These are phyloP conservation scores for Bacidia gigantensis DNA, from an alignment of 495 filamentous ascomycete species.

Conservation along the genomic window DNA sequence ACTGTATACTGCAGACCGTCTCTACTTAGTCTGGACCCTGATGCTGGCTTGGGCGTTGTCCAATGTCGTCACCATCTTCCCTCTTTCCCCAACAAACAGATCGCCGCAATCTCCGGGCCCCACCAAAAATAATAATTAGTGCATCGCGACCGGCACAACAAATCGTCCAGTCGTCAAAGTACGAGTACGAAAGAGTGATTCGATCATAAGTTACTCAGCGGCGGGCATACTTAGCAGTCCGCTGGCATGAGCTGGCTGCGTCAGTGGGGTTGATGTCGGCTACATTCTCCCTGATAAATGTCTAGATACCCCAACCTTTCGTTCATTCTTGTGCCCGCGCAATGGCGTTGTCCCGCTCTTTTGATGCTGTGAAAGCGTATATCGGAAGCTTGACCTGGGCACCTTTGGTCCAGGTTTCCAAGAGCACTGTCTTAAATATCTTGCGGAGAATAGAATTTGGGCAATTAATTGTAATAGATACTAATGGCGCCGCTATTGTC, in stretches of 20 bases:
- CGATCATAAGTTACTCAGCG: too few species aligned
- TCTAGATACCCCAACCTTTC: neutral
- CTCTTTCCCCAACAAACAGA: neutral
- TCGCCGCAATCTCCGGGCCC: neutral
- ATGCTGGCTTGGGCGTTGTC: too few species aligned
- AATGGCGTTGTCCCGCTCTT: slow-evolving; percentile 14
- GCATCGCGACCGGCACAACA: neutral
- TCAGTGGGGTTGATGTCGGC: neutral
- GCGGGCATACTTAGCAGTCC: neutral
- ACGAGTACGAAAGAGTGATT: neutral
- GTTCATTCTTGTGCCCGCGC: neutral
- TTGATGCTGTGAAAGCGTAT: slow-evolving; percentile 15
- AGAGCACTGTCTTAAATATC: slow-evolving; percentile 25
- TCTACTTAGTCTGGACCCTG: neutral
- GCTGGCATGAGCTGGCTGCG: neutral
- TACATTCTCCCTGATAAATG: neutral
- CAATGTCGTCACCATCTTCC: neutral
- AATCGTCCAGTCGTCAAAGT: neutral
- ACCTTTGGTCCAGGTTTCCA: slow-evolving; percentile 28
- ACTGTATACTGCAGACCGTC: neutral
- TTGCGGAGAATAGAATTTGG: slow-evolving; percentile 28
- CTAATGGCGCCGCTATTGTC: slow-evolving; percentile 24
- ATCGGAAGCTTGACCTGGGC: slow-evolving; percentile 27
- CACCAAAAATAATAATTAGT: neutral
- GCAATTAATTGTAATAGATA: slow-evolving; percentile 26